A percentile compares a stretch with the other conserved stretches of the same genome.
phyloP scores from a whole-genome alignment of 768 basidiomycete species.

The Russula sp. region DNA sequence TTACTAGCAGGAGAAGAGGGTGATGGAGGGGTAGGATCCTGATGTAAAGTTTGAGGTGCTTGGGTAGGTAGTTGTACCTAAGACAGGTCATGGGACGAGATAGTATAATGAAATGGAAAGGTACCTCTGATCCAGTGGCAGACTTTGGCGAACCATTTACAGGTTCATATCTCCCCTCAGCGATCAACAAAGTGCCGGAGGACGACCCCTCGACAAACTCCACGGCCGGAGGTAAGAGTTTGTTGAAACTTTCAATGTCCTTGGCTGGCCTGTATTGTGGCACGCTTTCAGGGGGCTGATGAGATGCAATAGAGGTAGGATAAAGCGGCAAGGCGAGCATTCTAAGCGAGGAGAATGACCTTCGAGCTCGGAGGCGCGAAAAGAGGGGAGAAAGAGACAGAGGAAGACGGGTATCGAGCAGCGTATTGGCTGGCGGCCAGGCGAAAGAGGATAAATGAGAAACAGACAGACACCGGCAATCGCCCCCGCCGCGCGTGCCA shows the following conservation, averaged over 20 bases:
- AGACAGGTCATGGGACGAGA: not conserved
- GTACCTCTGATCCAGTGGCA: conserved; percentile 39
- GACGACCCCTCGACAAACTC: conserved; percentile 85
- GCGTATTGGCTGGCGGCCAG: not conserved
- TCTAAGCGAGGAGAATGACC: conserved; percentile 21
- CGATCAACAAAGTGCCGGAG: conserved; percentile 60
- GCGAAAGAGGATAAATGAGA: not conserved
- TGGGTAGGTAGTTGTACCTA: conserved; percentile 5
- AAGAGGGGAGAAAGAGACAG: not conserved
- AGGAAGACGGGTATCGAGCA: not conserved
- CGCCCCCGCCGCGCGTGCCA: not conserved
- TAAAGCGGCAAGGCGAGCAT: conserved; percentile 67
- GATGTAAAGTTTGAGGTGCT: not conserved
- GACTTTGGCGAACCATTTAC: conserved; percentile 63
- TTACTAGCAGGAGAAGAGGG: conserved; percentile 20
- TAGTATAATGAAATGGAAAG: conserved; percentile 4
- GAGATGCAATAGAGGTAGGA: conserved; percentile 45
- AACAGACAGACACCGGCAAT: not conserved
- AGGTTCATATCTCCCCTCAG: conserved; percentile 72
- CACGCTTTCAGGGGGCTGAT: conserved; percentile 45
- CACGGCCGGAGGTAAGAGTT: conserved; percentile 68
- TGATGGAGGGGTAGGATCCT: conserved; percentile 2
- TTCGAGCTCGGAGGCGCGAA: not conserved
- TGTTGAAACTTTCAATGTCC: conserved; percentile 70
- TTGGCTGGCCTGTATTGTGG: conserved; percentile 57